phyloP scores from a whole-genome alignment of 345 rosid species.

The Moricandia arvensis region DNA sequence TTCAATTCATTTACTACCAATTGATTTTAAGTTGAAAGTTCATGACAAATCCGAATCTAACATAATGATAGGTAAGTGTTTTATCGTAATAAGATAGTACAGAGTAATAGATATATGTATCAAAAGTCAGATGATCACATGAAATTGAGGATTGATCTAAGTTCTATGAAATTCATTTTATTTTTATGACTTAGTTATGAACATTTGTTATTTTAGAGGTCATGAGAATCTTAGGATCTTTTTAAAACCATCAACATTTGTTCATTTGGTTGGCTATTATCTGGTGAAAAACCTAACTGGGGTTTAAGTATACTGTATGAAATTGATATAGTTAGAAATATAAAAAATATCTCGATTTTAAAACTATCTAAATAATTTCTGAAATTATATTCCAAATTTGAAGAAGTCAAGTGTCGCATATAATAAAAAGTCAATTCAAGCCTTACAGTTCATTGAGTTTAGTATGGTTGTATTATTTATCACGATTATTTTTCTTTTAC shows the following conservation, averaged over 20 bases:
- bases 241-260: too few species aligned
- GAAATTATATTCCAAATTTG: too few species aligned
- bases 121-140: constrained; percentile 19
- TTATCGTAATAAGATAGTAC: too few species aligned
- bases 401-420: too few species aligned
- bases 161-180: not conserved
- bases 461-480: not conserved
- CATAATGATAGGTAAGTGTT: too few species aligned
- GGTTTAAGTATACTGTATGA: not conserved
- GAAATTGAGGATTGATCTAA: not conserved
- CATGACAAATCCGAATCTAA: too few species aligned
- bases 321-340: not conserved
- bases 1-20: too few species aligned
- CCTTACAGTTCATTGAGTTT: constrained; percentile 1
- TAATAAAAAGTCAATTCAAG: too few species aligned
- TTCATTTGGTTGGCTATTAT: not conserved
- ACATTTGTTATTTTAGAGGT: not conserved
- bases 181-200: not conserved
- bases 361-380: not conserved
- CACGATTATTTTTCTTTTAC: too few species aligned
- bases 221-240: too few species aligned
- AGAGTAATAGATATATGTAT: not conserved
- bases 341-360: not conserved
- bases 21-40: too few species aligned
- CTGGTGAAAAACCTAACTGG: not conserved